Evolutionary conservation across 2,329 filamentous ascomycete species (phyloP).

Genomic region (Helminthosporium solani): DNA sequence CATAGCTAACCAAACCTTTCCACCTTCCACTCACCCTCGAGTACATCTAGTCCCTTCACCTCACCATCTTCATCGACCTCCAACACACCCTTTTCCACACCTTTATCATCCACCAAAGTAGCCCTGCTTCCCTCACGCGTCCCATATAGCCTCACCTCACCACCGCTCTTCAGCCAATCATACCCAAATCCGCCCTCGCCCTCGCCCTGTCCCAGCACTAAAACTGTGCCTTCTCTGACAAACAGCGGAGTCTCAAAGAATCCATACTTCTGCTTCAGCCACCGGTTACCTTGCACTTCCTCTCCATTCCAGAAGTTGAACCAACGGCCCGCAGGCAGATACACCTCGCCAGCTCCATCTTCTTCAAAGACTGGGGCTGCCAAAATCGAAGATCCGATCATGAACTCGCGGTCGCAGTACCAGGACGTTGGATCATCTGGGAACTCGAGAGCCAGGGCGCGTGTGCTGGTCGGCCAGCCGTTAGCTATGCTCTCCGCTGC

Average conservation of each 20-base stretch:
- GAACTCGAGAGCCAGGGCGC: slow-evolving; percentile 69
- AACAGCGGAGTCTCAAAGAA: slow-evolving; percentile 46
- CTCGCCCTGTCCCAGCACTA: slow-evolving; percentile 44
- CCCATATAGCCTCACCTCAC: slow-evolving; percentile 43
- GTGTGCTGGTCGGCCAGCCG: slow-evolving; percentile 61
- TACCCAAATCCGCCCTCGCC: slow-evolving; percentile 43
- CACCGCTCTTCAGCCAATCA: slow-evolving; percentile 44
- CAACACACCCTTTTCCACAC: slow-evolving; percentile 32
- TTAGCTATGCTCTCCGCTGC: slow-evolving; percentile 52
- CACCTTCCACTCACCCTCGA: slow-evolving; percentile 41
- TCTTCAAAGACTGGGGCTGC: slow-evolving; percentile 66
- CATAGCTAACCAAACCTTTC: slow-evolving; percentile 10
- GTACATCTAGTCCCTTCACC: slow-evolving; percentile 27
- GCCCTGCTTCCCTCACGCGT: slow-evolving; percentile 38
- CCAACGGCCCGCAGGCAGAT: slow-evolving; percentile 58
- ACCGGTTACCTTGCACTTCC: slow-evolving; percentile 45
- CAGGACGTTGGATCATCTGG: slow-evolving; percentile 68
- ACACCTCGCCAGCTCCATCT: slow-evolving; percentile 65
- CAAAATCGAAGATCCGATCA: slow-evolving; percentile 66
- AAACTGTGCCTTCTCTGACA: slow-evolving; percentile 42
- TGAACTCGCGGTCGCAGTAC: slow-evolving; percentile 69
- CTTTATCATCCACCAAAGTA: slow-evolving; percentile 37
- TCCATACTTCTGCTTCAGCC: slow-evolving; percentile 46
- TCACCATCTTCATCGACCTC: slow-evolving; percentile 30
- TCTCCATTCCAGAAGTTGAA: slow-evolving; percentile 52